phyloP scores from a whole-genome alignment of 148 eudicot species.

The Rhododendron ovatum region DNA sequence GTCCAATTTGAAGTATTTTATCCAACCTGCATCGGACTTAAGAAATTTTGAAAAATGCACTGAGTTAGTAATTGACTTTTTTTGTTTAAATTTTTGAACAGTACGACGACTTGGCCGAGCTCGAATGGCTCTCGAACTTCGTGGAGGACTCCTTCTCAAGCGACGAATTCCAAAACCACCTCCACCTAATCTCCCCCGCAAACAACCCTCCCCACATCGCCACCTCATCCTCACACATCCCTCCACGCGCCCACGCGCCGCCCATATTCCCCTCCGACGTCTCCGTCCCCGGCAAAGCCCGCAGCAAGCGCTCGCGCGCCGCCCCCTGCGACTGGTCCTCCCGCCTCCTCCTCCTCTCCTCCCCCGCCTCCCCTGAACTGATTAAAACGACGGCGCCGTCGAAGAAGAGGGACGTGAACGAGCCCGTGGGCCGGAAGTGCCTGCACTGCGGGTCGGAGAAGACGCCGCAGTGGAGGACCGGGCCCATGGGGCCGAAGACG shows the following conservation, averaged over 20 bases:
- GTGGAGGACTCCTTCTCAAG: slow-evolving; percentile 85
- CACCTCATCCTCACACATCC: slow-evolving; percentile 25
- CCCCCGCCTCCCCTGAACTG: background rate
- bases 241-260: slow-evolving; percentile 9
- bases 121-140: slow-evolving; percentile 93
- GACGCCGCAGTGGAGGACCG: slow-evolving; percentile 96
- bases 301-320: slow-evolving; percentile 90
- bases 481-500: slow-evolving; percentile 95
- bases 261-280: slow-evolving; percentile 41
- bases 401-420: slow-evolving; percentile 26
- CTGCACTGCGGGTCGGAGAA: slow-evolving; percentile 88
- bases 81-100: slow-evolving; percentile 20
- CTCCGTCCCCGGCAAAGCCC: slow-evolving; percentile 78
- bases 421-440: slow-evolving; percentile 49
- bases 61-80: background rate
- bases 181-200: slow-evolving; percentile 43
- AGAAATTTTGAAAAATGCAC: background rate
- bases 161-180: slow-evolving; percentile 59
- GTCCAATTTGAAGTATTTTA: background rate
- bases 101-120: slow-evolving; percentile 82
- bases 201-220: slow-evolving; percentile 17
- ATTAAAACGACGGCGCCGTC: slow-evolving; percentile 17
- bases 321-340: slow-evolving; percentile 96
- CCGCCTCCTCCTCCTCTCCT: slow-evolving; percentile 59
- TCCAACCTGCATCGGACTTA: background rate